Evolutionary conservation across 2,329 filamentous ascomycete species (phyloP), one percentile per base, ranked within the genome.

Genomic region (Eutypa lata): DNA sequence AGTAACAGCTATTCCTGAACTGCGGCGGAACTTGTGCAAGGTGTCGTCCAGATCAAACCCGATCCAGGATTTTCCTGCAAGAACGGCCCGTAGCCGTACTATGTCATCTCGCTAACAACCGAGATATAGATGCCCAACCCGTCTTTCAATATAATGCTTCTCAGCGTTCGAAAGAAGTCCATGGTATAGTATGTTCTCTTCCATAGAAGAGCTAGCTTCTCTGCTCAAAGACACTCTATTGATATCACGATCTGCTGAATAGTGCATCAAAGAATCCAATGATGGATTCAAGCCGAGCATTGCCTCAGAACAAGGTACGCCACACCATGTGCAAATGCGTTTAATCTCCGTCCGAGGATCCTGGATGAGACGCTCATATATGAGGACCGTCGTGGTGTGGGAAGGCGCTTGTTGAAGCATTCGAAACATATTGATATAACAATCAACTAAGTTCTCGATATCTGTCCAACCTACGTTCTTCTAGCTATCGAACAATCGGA

Each of bases 1-100:
- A 0, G 55, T 51, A 1, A 68, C 70, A 2, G 76, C 76, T 4
- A 57, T 50, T 1, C 57, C 53, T 1, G 74, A 76, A 11, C 72
- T 72, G 18, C 58, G 65, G 47, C 73, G 73, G 47, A 77, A 79
- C 45, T 75, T 68, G 53, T 79, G 76, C 1, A 79, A 62, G 0
- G 75, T 77, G 56, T 78, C 75, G 51, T 79, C 76, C 6, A 80
- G 69, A 40, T 78, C 76, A 49, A 79, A 78, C 1, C 71, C 73
- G 37, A 76, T 68, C 73, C 75, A 78, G 1, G 49, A 33, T 51
- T 61, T 70, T 48, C 58, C 45, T 7, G 45, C 4, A 16, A 63
- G 49, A 13, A 54, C 47, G 3, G 50, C 49, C 2, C 46, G 51
- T 2, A 62, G 56, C 33, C 43, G 24, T 1, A 38, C 6, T 13